Base-by-base conservation (phyloP, 306 rosid species). In the Crataegus laevigata region DNA sequence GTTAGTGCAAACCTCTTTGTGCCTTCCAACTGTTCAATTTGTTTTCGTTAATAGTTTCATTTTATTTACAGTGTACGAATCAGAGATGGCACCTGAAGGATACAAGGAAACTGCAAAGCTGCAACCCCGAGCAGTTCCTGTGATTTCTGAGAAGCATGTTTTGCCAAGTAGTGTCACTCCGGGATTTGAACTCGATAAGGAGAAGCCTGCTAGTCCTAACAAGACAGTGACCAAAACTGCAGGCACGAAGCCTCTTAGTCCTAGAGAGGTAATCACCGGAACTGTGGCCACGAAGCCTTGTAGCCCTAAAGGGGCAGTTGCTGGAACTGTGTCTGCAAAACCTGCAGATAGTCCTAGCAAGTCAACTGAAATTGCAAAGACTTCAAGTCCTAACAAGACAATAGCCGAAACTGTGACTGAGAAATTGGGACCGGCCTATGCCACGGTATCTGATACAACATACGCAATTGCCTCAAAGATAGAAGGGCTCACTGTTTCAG, bases 61-160 rank as follows among this genome's bases (percentile, higher is more conserved):
- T 77, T 59, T 50, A n/a, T 64, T 76, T 81, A 57, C 84, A 91
- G 97, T 85, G 89, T 85, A 89, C 40, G 89, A 91, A 89, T 88
- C 93, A 3, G 96, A 91, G 82, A 75, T 54, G 76, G 90, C 87
- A n/a, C 88, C 79, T 3, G 80, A 78, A 71, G 81, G 45, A 52
- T 80, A 76, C 85, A 85, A 68, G 70, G 93, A 82, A 70, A 76
- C 73, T 10, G 79, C 68, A 25, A 88, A 70, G 79, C 88, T 76
- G 54, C 80, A 82, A 77, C 89, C 88, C 30, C 88, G 88, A 85
- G 79, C 58, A 45, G 71, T 36, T 72, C 88, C 85, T 4, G 72
- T 73, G 75, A 70, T 72, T 58, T 68, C 93, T 8, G 90, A 89
- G 83, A 85, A 81, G 77, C 87, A 83, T 82, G 77, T 74, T 75